Evolutionary conservation across 768 basidiomycete genomes (phyloP).

Genomic region (Kwoniella europaea): DNA sequence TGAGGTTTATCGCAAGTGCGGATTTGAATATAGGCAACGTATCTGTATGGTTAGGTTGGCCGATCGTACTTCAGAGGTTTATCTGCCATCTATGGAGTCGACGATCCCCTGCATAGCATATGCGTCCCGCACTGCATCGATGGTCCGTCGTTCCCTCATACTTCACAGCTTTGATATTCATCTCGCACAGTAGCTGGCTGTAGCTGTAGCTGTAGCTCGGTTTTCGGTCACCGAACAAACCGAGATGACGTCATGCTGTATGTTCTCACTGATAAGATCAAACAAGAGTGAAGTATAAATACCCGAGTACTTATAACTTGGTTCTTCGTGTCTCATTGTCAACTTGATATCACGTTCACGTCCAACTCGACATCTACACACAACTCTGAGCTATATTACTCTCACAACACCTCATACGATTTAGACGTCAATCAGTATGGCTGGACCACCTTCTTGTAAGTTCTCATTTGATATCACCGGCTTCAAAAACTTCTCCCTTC

Average conservation of each 20-base stretch:
- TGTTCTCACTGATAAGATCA: background rate
- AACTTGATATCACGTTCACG: background rate
- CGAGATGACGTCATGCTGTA: background rate
- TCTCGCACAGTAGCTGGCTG: too few relatives aligned
- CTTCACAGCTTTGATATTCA: background rate
- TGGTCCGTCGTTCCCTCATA: background rate
- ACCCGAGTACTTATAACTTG: background rate
- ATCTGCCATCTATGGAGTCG: background rate
- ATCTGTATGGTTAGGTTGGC: too few relatives aligned
- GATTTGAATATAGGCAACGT: too few relatives aligned
- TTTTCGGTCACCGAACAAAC: too few relatives aligned
- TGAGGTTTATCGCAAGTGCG: too few relatives aligned
- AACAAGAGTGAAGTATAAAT: background rate
- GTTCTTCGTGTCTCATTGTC: too few relatives aligned
- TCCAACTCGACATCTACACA: background rate
- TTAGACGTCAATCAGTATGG: slow-evolving; percentile 14
- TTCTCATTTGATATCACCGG: background rate
- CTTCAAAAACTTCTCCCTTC: background rate
- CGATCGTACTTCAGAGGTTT: too few relatives aligned
- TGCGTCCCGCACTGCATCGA: background rate
- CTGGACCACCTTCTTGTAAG: slow-evolving; percentile 34
- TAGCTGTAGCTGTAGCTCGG: too few relatives aligned
- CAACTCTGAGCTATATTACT: background rate
- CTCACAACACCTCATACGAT: background rate
- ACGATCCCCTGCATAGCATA: background rate